Evolutionary conservation across 2,329 filamentous ascomycete species (phyloP).

Genomic region (Aspergillus glaucus): DNA sequence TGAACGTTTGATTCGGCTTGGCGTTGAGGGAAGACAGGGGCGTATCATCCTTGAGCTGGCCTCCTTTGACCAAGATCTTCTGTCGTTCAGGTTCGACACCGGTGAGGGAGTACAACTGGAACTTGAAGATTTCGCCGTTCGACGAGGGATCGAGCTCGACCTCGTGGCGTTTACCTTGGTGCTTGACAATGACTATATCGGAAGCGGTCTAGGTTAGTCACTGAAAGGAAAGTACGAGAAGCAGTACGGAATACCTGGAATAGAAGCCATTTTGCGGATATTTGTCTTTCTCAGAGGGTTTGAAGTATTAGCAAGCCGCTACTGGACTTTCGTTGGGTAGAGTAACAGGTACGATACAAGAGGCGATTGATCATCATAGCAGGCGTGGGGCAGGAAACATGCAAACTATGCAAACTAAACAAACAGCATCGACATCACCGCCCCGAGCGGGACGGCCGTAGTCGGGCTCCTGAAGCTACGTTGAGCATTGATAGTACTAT

Average conservation of each 20-base stretch:
- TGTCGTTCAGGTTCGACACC: conserved; percentile 94
- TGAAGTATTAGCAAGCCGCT: conserved; percentile 1
- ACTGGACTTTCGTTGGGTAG: conserved; percentile 3
- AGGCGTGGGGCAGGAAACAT: conserved; percentile 14
- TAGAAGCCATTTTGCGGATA: conserved; percentile 46
- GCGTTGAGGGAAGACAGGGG: conserved; percentile 76
- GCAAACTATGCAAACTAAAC: conserved; percentile 24
- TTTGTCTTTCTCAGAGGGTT: conserved; percentile 2
- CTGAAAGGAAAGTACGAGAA: background rate
- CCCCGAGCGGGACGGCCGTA: conserved; percentile 6
- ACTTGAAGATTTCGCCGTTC: conserved; percentile 89
- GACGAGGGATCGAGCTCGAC: conserved; percentile 81
- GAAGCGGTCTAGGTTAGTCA: conserved; percentile 16
- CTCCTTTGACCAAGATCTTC: conserved; percentile 90
- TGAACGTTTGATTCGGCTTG: conserved; percentile 79
- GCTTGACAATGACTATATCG: conserved; percentile 77
- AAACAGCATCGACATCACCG: conserved; percentile 19
- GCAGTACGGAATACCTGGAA: conserved; percentile 43
- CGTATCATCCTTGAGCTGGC: conserved; percentile 91
- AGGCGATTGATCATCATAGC: conserved; percentile 5
- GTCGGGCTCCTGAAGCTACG: conserved; percentile 5
- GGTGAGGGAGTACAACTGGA: conserved; percentile 89
- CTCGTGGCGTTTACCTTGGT: conserved; percentile 91
- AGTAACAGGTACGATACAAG: conserved; percentile 7
- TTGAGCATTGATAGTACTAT: background rate